Evolutionary conservation across 2,329 filamentous ascomycete species (phyloP).

Genomic region (Metarhizium sp.): DNA sequence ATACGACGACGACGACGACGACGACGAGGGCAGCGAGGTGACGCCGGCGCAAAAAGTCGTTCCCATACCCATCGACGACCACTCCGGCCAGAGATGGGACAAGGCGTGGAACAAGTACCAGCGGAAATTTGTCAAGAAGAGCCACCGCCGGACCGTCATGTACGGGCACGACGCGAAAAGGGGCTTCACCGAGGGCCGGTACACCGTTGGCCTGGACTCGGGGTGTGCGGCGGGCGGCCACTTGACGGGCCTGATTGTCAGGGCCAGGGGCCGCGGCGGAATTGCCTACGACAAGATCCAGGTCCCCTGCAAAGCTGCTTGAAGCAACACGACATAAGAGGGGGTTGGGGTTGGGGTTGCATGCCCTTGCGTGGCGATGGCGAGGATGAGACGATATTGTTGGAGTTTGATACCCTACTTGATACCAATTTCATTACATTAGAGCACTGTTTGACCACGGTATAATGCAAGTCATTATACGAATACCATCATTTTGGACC

Average conservation of each 20-base stretch:
- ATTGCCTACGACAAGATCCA: slow-evolving; percentile 29
- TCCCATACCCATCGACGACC: slow-evolving; percentile 29
- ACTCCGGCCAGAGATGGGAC: slow-evolving; percentile 56
- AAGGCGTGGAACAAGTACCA: slow-evolving; percentile 50
- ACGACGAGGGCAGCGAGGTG: slow-evolving; percentile 7
- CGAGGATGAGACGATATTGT: too few species aligned
- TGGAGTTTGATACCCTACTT: background rate
- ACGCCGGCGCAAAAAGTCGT: slow-evolving; percentile 13
- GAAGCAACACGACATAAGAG: background rate
- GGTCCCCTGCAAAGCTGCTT: slow-evolving; percentile 25
- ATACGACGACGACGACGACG: slow-evolving; percentile 5
- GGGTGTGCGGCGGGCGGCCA: slow-evolving; percentile 68
- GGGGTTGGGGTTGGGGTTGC: too few species aligned
- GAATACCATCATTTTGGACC: too few species aligned
- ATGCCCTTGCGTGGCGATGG: too few species aligned
- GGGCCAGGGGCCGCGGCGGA: slow-evolving; percentile 28
- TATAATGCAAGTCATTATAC: too few species aligned
- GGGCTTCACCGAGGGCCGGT: slow-evolving; percentile 52
- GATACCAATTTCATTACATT: background rate
- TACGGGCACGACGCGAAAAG: slow-evolving; percentile 79
- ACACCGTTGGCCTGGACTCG: slow-evolving; percentile 78
- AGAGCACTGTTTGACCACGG: background rate
- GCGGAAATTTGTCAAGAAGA: slow-evolving; percentile 16
- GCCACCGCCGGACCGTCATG: slow-evolving; percentile 54
- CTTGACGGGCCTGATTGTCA: slow-evolving; percentile 69